phyloP scores from a whole-genome alignment of 768 basidiomycete species.

The Trametes cubensis region DNA sequence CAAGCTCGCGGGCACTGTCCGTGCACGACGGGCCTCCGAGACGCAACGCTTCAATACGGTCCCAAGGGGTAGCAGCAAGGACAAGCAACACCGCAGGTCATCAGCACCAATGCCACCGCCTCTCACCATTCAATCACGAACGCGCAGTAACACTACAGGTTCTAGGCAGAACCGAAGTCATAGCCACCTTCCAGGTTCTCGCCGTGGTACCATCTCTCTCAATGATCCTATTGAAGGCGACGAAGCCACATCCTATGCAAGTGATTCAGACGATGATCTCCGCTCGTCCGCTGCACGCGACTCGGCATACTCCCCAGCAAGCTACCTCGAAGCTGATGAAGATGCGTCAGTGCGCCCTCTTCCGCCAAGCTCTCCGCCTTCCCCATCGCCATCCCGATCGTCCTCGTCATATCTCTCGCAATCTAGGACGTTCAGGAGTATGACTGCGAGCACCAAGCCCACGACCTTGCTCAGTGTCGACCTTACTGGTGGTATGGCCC shows the following conservation, averaged over 20 bases:
- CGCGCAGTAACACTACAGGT: slow-evolving; percentile 24
- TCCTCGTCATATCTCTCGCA: slow-evolving; percentile 85
- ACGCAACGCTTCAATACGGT: slow-evolving; percentile 30
- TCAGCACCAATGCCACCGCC: slow-evolving; percentile 28
- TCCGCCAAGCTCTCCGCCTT: slow-evolving; percentile 85
- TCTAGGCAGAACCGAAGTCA: slow-evolving; percentile 27
- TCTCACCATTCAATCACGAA: slow-evolving; percentile 28
- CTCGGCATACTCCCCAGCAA: slow-evolving; percentile 80
- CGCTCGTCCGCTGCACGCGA: slow-evolving; percentile 67
- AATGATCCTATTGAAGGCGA: slow-evolving; percentile 57
- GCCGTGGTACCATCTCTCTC: slow-evolving; percentile 53
- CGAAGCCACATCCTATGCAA: slow-evolving; percentile 39
- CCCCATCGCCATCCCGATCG: slow-evolving; percentile 81
- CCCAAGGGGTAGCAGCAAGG: slow-evolving; percentile 25
- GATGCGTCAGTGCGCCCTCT: slow-evolving; percentile 91
- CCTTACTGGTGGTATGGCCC: slow-evolving; percentile 79
- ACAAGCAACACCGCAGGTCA: slow-evolving; percentile 31
- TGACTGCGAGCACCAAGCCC: slow-evolving; percentile 89
- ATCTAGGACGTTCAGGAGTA: slow-evolving; percentile 79
- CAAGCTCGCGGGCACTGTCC: slow-evolving; percentile 74
- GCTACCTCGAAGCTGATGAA: slow-evolving; percentile 84
- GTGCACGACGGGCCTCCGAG: slow-evolving; percentile 51
- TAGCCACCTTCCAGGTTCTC: slow-evolving; percentile 17
- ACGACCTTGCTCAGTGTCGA: slow-evolving; percentile 94
- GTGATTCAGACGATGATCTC: slow-evolving; percentile 51